These are phyloP conservation scores for Wickerhamiella slavikovae DNA, from an alignment of 805 yeast species.

Conservation along the genomic window DNA sequence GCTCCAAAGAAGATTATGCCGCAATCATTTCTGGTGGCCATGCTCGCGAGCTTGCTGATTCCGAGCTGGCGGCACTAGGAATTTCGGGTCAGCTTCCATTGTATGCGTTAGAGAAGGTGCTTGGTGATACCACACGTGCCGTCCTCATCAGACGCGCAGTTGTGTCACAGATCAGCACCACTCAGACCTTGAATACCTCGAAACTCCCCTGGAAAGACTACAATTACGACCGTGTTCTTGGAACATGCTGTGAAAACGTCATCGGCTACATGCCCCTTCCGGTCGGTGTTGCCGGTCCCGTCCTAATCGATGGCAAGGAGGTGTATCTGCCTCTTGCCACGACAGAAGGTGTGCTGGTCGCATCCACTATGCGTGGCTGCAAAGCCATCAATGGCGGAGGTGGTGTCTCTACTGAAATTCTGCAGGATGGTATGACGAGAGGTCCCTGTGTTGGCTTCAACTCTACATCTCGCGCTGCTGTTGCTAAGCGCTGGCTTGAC, in stretches of 20 bases:
- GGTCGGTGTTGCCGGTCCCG: constrained; percentile 94
- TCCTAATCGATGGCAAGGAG: constrained; percentile 72
- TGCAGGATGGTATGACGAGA: constrained; percentile 97
- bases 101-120: constrained; percentile 84
- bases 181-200: constrained; percentile 53
- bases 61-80: constrained; percentile 55
- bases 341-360: constrained; percentile 96
- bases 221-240: constrained; percentile 89
- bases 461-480: constrained; percentile 68
- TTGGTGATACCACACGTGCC: constrained; percentile 78
- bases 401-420: constrained; percentile 78
- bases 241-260: constrained; percentile 98
- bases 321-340: constrained; percentile 97
- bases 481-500: constrained; percentile 87
- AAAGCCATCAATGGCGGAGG: constrained; percentile 96
- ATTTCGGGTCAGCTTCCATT: constrained; percentile 65
- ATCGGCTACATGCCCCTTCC: constrained; percentile 94
- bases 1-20: constrained; percentile 37
- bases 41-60: constrained; percentile 41
- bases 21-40: constrained; percentile 49
- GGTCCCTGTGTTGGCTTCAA: constrained; percentile 95
- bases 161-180: constrained; percentile 64
- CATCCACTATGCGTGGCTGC: constrained; percentile 98
- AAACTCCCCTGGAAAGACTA: constrained; percentile 64
- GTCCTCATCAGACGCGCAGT: constrained; percentile 83